phyloP scores from a whole-genome alignment of 345 rosid genomes.

The Balakata baccata region DNA sequence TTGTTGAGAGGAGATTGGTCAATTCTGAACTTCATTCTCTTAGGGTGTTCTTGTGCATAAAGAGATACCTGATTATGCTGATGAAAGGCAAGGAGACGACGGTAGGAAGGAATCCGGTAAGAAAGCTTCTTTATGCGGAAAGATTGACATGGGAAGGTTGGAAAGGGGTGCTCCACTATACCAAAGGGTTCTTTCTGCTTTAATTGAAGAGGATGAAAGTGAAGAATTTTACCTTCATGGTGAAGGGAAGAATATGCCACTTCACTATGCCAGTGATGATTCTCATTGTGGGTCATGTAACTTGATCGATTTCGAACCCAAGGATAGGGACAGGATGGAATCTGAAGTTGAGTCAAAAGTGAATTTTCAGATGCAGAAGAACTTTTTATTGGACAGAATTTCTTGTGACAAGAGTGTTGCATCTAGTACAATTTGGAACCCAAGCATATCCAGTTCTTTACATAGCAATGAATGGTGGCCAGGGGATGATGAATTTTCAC shows the following conservation, averaged over 20 bases:
- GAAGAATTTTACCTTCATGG: conserved; percentile 59
- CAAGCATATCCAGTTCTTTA: conserved; percentile 58
- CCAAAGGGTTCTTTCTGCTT: conserved; percentile 85
- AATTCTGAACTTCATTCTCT: conserved; percentile 22
- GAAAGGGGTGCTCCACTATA: conserved; percentile 68
- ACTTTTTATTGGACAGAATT: conserved; percentile 54
- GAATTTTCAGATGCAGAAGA: conserved; percentile 66
- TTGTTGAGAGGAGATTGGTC: conserved; percentile 2
- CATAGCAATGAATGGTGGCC: conserved; percentile 72
- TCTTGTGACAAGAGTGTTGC: conserved; percentile 68
- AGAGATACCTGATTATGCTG: conserved; percentile 37
- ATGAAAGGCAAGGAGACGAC: conserved; percentile 38
- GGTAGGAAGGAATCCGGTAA: conserved; percentile 39
- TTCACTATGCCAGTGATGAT: conserved; percentile 89
- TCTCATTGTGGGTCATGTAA: conserved; percentile 96
- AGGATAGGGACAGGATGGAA: conserved; percentile 85
- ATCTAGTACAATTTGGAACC: conserved; percentile 57
- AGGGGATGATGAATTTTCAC: conserved; percentile 69
- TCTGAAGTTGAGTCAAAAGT: conserved; percentile 83
- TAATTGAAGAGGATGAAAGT: conserved; percentile 87
- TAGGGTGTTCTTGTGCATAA: conserved; percentile 51
- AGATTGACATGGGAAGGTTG: conserved; percentile 48
- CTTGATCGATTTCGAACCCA: conserved; percentile 72
- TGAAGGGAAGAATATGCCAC: conserved; percentile 70
- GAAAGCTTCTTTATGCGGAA: conserved; percentile 44